Conservation (phyloP, 768 basidiomycete species). For the Dioszegia hungarica region DNA sequence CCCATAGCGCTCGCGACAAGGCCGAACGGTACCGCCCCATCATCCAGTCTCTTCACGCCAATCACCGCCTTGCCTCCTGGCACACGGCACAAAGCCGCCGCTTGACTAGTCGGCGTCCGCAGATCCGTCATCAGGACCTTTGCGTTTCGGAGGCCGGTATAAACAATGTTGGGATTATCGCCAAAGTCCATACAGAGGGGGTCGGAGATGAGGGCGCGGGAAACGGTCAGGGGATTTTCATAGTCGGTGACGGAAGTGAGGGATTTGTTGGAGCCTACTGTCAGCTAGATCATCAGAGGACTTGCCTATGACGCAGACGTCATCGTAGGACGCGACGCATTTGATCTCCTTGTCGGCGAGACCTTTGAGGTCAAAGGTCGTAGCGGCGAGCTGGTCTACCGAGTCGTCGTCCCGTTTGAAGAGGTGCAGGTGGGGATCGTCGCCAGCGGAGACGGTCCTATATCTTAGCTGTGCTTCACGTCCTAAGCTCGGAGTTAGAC, state of each 20-base stretch:
- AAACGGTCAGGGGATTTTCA: conserved; percentile 2
- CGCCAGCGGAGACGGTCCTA: conserved; percentile 26
- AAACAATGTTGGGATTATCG: conserved; percentile 20
- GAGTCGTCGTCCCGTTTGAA: conserved; percentile 25
- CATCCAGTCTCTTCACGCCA: conserved; percentile 31
- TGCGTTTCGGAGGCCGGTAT: conserved; percentile 22
- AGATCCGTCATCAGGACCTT: conserved; percentile 26
- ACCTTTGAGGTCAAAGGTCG: conserved; percentile 16
- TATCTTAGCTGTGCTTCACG: not conserved
- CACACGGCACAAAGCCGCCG: not conserved
- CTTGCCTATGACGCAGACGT: conserved; percentile 27
- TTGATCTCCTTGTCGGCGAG: conserved; percentile 20
- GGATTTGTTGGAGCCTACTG: conserved; percentile 11
- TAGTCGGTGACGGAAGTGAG: conserved; percentile 6
- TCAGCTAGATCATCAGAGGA: not conserved
- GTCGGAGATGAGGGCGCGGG: conserved; percentile 22
- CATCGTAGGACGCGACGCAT: conserved; percentile 26
- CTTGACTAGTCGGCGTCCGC: conserved; percentile 2
- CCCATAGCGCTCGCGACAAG: conserved; percentile 29
- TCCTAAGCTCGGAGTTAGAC: not conserved
- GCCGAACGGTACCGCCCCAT: conserved; percentile 37
- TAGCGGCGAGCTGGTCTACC: conserved; percentile 13
- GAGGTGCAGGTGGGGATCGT: conserved; percentile 28
- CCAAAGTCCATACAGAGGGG: conserved; percentile 28
- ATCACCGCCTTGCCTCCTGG: conserved; percentile 32